Evolutionary conservation across 305 asterid species (phyloP).

Genomic region (Solanum aculeatissimum): DNA sequence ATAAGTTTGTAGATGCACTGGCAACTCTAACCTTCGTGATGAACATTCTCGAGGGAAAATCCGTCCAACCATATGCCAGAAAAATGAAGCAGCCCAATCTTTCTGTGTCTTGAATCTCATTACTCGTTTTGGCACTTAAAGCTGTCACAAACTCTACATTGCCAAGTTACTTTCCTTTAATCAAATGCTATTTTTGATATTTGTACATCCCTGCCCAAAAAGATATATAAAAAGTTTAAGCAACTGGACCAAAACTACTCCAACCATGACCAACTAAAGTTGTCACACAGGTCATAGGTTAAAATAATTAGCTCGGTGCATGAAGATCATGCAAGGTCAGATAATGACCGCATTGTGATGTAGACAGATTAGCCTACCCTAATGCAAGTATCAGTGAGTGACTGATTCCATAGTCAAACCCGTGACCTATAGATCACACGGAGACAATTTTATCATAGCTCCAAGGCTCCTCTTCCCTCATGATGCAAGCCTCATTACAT

Average conservation of each 20-base stretch:
- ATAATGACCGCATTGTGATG: too few relatives aligned
- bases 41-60: too few relatives aligned
- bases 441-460: neutral
- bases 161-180: neutral
- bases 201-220: neutral
- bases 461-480: neutral
- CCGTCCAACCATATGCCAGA: neutral
- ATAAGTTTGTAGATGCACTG: neutral
- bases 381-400: neutral
- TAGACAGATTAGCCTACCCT: neutral
- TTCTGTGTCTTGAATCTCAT: neutral
- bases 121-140: too few relatives aligned
- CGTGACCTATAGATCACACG: neutral
- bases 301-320: too few relatives aligned
- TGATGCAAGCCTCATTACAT: neutral
- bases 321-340: too few relatives aligned
- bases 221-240: neutral
- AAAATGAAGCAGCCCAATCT: neutral
- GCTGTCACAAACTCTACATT: neutral
- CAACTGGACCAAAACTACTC: too few relatives aligned
- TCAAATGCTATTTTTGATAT: neutral
- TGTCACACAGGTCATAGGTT: too few relatives aligned
- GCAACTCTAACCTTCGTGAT: neutral
- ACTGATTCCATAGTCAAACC: neutral
- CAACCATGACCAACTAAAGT: too few relatives aligned